Evolutionary conservation across 306 rosid genomes (phyloP).

Genomic region (Gleditsia sinensis): DNA sequence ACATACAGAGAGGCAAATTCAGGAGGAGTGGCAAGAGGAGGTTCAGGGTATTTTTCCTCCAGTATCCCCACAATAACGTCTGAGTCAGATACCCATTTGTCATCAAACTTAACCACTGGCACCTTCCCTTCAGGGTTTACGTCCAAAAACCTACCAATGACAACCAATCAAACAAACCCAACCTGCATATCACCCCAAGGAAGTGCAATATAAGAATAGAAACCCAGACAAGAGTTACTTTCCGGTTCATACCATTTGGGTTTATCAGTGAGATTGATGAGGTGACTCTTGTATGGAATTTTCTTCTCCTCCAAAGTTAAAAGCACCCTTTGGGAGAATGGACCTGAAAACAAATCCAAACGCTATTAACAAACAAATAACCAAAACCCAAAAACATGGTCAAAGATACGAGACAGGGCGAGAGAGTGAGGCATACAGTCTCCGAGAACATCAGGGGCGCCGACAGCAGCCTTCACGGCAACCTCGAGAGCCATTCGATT

Average conservation of each 20-base stretch:
- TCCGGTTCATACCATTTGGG: slow-evolving; percentile 60
- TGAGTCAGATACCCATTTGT: slow-evolving; percentile 87
- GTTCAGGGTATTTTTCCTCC: slow-evolving; percentile 75
- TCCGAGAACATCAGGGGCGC: slow-evolving; percentile 64
- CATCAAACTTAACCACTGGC: slow-evolving; percentile 73
- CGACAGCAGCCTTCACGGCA: slow-evolving; percentile 70
- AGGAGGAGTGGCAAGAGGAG: slow-evolving; percentile 63
- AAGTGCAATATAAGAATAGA: neutral
- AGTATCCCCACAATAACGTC: slow-evolving; percentile 76
- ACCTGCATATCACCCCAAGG: neutral
- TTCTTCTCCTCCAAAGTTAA: slow-evolving; percentile 92
- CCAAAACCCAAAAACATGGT: slow-evolving; percentile 13
- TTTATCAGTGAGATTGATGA: slow-evolving; percentile 63
- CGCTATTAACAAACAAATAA: neutral
- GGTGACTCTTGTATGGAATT: slow-evolving; percentile 47
- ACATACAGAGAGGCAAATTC: slow-evolving; percentile 73
- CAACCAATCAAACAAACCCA: slow-evolving; percentile 3
- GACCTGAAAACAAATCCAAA: slow-evolving; percentile 51
- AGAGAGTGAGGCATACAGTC: slow-evolving; percentile 56
- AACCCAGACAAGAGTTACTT: neutral
- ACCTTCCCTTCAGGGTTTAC: slow-evolving; percentile 90
- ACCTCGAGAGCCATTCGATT: slow-evolving; percentile 61
- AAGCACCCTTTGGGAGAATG: slow-evolving; percentile 77
- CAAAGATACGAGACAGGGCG: neutral
- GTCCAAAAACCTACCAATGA: slow-evolving; percentile 60